A percentile compares a stretch with the other conserved stretches of the same genome.
Conservation (phyloP, 139 green algal species). For the Picocystis salinarum region DNA sequence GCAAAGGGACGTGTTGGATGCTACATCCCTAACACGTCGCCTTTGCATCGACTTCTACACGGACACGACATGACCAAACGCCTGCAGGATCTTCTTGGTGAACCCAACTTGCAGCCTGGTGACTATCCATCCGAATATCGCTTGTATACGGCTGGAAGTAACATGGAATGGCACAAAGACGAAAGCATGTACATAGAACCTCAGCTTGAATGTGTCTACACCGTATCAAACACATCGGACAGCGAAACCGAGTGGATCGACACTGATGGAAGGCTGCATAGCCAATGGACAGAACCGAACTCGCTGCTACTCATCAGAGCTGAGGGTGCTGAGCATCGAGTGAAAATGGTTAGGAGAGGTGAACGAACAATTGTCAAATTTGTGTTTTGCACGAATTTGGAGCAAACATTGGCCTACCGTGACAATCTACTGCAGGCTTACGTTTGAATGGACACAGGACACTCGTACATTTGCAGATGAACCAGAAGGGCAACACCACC, state of each 20-base stretch:
- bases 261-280: not conserved
- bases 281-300: conserved; percentile 6
- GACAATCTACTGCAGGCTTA: too few species aligned
- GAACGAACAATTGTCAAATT: conserved; percentile 12
- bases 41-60: too few species aligned
- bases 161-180: conserved; percentile 12
- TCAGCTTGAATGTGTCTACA: conserved; percentile 9
- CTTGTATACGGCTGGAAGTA: conserved; percentile 3
- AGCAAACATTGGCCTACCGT: too few species aligned
- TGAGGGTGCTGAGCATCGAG: conserved; percentile 1
- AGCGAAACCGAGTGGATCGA: conserved; percentile 8
- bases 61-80: too few species aligned
- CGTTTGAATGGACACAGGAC: too few species aligned
- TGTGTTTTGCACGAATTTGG: too few species aligned
- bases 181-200: conserved; percentile 9
- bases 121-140: conserved; percentile 8
- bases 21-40: too few species aligned
- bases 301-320: conserved; percentile 7
- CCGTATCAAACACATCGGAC: conserved; percentile 6
- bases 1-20: too few species aligned
- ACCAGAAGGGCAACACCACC: too few species aligned
- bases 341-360: conserved; percentile 5
- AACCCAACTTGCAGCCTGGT: not conserved
- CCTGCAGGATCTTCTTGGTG: too few species aligned
- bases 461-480: too few species aligned